Base-by-base conservation (phyloP, 2,329 filamentous ascomycete genomes). In the Cucurbitaria berberidis region DNA sequence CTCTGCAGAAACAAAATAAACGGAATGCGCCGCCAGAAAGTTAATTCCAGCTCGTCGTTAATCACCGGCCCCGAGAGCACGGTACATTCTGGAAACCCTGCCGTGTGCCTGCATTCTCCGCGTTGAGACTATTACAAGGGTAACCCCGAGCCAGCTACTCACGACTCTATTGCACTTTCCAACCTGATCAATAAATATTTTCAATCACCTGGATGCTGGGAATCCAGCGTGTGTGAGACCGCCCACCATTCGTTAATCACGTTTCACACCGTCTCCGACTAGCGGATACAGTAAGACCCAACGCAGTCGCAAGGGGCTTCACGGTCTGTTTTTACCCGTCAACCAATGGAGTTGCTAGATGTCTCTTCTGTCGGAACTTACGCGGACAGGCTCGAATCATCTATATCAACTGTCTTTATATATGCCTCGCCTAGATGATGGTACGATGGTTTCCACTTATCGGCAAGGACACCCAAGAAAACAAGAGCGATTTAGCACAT, bases 101-200 rank as follows among this genome's bases (percentile, higher is more conserved):
- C 44, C 43, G 27, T 22, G 53, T 61, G 54, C 50, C 55, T 48
- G 51, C 46, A 51, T 54, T 46, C 44, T 53, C 49, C 39, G 47
- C 39, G 29, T 39, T 27, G 13, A 51, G 29, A 35, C 26, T 39
- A n/a, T n/a, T n/a, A n/a, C n/a, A n/a, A n/a, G n/a, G 18, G 13
- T 29, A 41, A 43, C 26, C 40, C n/a, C 30, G 40, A 35, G 42
- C 27, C 11, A 5, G 32, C 6, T 22, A 3, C 16, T 36, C 30
- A 34, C 38, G 13, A n/a, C 5, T 32, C 24, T 7, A 35, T 39
- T 21, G 24, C 36, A 39, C n/a, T n/a, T n/a, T n/a, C 16, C 36
- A 39, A 39, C 10, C 36, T 39, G 10, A 34, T 34, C 30, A 13
- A n/a, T 24, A 22, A n/a, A 16, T 11, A n/a, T 39, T 7, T n/a